Conservation (phyloP, 75 land plant species). For the Selaginella moellendorffii region DNA sequence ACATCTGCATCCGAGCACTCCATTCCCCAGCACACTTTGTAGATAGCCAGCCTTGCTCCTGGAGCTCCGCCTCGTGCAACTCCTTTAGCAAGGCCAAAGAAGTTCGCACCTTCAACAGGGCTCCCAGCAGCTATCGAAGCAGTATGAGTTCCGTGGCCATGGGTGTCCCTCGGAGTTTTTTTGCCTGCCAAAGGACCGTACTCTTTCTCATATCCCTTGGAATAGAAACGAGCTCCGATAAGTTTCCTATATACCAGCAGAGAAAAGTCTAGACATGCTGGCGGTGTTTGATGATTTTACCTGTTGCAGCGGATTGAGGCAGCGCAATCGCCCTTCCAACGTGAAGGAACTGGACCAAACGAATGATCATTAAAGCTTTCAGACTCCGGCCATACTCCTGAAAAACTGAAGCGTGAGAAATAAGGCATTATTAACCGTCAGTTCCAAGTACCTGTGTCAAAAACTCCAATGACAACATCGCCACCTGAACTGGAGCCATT, state of each 20-base stretch:
- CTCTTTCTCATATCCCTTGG: conserved; percentile 7
- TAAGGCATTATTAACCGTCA: background rate
- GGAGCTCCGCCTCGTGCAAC: conserved; percentile 7
- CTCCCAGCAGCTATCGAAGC: background rate
- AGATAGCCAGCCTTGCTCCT: conserved; percentile 1
- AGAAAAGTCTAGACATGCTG: background rate
- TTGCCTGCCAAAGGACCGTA: background rate
- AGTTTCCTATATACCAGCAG: background rate
- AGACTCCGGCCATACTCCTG: conserved; percentile 59
- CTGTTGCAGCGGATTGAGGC: conserved; percentile 34
- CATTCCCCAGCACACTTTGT: conserved; percentile 8
- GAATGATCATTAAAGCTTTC: conserved; percentile 36
- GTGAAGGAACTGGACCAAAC: conserved; percentile 37
- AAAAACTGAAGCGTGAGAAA: background rate
- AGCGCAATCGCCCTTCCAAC: conserved; percentile 47
- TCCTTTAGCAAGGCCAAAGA: conserved; percentile 4
- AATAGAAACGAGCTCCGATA: conserved; percentile 1
- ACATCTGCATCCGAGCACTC: conserved; percentile 10
- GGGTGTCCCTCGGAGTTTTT: background rate
- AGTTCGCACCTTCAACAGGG: background rate
- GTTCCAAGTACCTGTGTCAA: background rate
- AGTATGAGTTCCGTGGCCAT: conserved; percentile 10
- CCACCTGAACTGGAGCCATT: background rate
- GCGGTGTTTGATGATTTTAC: conserved; percentile 10
- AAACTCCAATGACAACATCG: background rate